A percentile compares a stretch with the other conserved stretches of the same genome.
Conservation (phyloP, 2,329 filamentous ascomycete species). For the Emergomyces pasteurianus region DNA sequence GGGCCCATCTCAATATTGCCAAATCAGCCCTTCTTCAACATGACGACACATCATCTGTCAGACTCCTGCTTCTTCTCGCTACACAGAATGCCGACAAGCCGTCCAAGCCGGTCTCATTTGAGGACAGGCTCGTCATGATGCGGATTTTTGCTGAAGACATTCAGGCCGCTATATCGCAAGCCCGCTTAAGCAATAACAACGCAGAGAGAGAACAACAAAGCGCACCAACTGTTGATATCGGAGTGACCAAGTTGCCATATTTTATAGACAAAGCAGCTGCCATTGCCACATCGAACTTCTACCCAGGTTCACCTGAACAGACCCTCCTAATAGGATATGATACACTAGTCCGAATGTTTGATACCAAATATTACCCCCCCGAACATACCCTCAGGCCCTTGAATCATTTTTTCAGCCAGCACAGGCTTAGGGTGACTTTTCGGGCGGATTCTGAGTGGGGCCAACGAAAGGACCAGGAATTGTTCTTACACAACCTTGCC, state of each 20-base stretch:
- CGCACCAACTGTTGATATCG: constrained; percentile 32
- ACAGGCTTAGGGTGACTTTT: constrained; percentile 34
- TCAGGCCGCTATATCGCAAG: constrained; percentile 3
- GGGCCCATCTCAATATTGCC: constrained; percentile 46
- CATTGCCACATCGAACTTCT: constrained; percentile 27
- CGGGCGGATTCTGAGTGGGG: constrained; percentile 32
- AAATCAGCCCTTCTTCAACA: constrained; percentile 37
- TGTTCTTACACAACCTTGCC: constrained; percentile 26
- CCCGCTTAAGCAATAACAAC: neutral
- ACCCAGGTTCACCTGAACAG: constrained; percentile 29
- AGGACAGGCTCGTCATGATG: constrained; percentile 40
- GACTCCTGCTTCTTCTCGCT: constrained; percentile 48
- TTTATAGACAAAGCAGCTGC: constrained; percentile 37
- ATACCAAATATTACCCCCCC: constrained; percentile 38
- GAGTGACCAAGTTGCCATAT: constrained; percentile 37
- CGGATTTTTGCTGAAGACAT: constrained; percentile 34
- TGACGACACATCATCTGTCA: constrained; percentile 16
- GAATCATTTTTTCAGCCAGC: constrained; percentile 29
- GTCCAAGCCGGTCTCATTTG: constrained; percentile 36
- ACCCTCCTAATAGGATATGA: constrained; percentile 39
- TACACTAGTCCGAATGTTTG: constrained; percentile 37
- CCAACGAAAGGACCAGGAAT: constrained; percentile 25
- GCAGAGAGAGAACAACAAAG: neutral
- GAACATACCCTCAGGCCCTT: constrained; percentile 31
- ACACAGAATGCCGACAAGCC: constrained; percentile 56